phyloP scores from a whole-genome alignment of 2,329 filamentous ascomycete species.

The Penicillium sp. region DNA sequence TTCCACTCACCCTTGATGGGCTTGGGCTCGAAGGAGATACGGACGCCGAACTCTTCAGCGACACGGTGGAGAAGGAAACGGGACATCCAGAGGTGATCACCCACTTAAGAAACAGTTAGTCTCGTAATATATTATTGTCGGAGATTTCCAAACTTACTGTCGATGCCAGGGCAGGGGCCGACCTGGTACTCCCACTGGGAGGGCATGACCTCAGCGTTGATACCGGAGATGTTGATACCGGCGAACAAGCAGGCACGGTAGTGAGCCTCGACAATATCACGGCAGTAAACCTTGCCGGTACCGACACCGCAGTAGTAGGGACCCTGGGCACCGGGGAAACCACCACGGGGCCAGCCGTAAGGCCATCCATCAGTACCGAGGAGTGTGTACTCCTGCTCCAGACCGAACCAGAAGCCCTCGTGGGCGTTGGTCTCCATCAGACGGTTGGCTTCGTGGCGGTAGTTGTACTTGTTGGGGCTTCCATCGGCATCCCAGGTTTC shows the following conservation, averaged over 20 bases:
- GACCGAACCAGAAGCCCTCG: conserved; percentile 92
- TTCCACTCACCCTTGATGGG: conserved; percentile 96
- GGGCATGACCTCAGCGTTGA: conserved; percentile 98
- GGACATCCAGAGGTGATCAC: conserved; percentile 94
- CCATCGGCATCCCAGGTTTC: conserved; percentile 95
- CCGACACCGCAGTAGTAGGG: conserved; percentile 99
- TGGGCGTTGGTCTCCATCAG: conserved; percentile 83
- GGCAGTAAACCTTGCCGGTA: conserved; percentile 93
- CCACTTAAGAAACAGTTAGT: conserved; percentile 57
- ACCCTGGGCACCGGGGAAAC: conserved; percentile 88
- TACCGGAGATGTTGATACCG: conserved; percentile 90
- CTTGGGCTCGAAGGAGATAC: conserved; percentile 94
- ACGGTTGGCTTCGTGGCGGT: conserved; percentile 84
- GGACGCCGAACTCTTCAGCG: conserved; percentile 92
- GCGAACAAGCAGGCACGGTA: conserved; percentile 88
- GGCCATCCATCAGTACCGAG: conserved; percentile 83
- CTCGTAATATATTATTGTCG: not conserved
- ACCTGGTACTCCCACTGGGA: conserved; percentile 99
- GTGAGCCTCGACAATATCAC: conserved; percentile 95
- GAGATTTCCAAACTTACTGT: conserved; percentile 56
- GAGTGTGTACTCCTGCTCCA: conserved; percentile 96
- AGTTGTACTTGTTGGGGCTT: conserved; percentile 98
- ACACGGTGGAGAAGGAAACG: conserved; percentile 87
- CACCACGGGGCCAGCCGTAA: conserved; percentile 85
- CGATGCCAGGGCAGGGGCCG: conserved; percentile 82